Percentiles rank a stretch among this genome's conserved stretches.
phyloP scores from a whole-genome alignment of 129 eudicot genomes.

The Glebionis coronaria region DNA sequence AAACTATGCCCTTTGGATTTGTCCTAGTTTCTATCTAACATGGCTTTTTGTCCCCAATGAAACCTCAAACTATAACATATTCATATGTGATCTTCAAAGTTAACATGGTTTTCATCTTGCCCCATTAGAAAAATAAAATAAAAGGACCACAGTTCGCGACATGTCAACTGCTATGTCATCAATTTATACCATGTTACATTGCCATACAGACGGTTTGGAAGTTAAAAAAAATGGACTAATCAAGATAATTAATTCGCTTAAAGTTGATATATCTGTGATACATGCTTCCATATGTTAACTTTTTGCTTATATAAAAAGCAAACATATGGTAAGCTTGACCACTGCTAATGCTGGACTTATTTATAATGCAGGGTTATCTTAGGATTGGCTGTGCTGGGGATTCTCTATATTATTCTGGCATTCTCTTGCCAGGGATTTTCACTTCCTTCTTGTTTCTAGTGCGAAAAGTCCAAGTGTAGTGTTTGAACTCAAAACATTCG shows the following conservation, averaged over 20 bases:
- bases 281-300: background rate
- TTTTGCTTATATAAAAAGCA: background rate
- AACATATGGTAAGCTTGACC: background rate
- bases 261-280: too few species aligned
- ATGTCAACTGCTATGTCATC: background rate
- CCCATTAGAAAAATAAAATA: too few species aligned
- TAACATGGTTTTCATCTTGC: too few species aligned
- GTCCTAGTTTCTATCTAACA: background rate
- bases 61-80: too few species aligned
- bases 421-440: slow-evolving; percentile 65
- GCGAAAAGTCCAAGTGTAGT: slow-evolving; percentile 21
- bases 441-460: slow-evolving; percentile 60
- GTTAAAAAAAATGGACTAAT: too few species aligned
- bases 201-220: too few species aligned
- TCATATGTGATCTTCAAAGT: too few species aligned
- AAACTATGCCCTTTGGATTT: background rate
- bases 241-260: too few species aligned
- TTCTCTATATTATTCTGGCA: slow-evolving; percentile 60
- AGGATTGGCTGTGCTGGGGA: slow-evolving; percentile 54
- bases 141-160: background rate
- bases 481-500: background rate
- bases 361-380: slow-evolving; percentile 54
- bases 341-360: slow-evolving; percentile 2
- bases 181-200: too few species aligned
- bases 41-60: background rate